Percentiles rank a stretch among this genome's conserved stretches.
phyloP scores from a whole-genome alignment of 768 basidiomycete genomes.

The Boletus sensibilis region DNA sequence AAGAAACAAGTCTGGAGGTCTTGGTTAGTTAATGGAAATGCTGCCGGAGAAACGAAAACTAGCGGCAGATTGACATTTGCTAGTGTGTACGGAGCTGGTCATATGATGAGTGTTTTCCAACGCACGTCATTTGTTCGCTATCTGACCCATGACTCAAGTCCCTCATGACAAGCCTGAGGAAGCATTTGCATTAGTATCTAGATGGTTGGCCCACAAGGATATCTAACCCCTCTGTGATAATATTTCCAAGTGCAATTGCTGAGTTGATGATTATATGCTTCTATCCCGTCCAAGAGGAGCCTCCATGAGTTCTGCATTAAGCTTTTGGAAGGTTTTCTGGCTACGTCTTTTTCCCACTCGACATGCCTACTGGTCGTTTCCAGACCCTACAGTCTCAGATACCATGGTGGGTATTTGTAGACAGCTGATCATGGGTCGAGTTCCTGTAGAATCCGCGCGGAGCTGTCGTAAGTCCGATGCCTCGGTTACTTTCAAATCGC shows the following conservation, averaged over 20 bases:
- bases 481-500: background rate
- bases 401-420: no score
- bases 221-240: constrained; percentile 30
- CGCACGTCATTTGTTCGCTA: constrained; percentile 10
- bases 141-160: constrained; percentile 42
- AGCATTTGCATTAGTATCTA: constrained; percentile 58
- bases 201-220: constrained; percentile 52
- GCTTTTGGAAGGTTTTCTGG: background rate
- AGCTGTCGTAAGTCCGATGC: background rate
- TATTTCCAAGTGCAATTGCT: background rate
- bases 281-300: background rate
- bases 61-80: constrained; percentile 61
- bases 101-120: constrained; percentile 52
- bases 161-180: constrained; percentile 70
- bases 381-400: background rate
- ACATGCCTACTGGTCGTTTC: background rate
- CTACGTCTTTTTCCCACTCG: background rate
- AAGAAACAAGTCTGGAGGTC: constrained; percentile 40
- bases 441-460: background rate
- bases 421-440: background rate
- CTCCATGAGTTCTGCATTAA: background rate
- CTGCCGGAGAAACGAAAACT: constrained; percentile 56
- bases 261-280: background rate
- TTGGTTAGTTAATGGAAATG: constrained; percentile 55
- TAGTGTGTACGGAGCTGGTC: constrained; percentile 67